These are phyloP conservation scores for Ceratobasidium sp. DNA, from an alignment of 1,284 basidiomycete genomes.

Conservation along the genomic window DNA sequence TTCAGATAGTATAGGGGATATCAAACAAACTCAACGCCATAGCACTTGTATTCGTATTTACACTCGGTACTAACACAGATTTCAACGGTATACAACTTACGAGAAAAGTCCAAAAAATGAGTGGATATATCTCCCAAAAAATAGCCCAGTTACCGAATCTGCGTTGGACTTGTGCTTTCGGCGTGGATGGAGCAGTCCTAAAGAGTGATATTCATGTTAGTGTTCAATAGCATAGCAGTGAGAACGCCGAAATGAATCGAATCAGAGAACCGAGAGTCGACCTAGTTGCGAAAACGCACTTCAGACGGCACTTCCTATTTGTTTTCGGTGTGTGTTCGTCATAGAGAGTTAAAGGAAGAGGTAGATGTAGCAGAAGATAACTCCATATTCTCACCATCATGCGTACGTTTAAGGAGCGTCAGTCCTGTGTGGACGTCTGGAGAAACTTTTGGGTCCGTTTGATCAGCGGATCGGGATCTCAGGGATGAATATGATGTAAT, in stretches of 20 bases:
- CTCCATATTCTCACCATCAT: neutral
- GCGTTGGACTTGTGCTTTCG: no score
- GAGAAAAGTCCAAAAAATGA: no score
- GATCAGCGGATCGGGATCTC: neutral
- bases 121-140: no score
- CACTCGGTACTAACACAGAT: no score
- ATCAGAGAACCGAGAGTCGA: constrained; percentile 46
- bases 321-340: constrained; percentile 41
- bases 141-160: no score
- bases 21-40: neutral
- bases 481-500: constrained; percentile 14
- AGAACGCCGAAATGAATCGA: neutral
- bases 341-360: constrained; percentile 9
- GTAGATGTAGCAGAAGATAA: neutral
- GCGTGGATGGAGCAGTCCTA: no score
- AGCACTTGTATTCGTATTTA: no score
- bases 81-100: no score
- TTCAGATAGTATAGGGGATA: neutral
- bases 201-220: neutral
- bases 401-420: neutral
- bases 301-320: constrained; percentile 51
- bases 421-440: neutral
- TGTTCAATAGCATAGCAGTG: neutral
- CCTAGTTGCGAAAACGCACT: constrained; percentile 45
- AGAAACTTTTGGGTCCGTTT: constrained; percentile 22